Base-by-base conservation (phyloP, 1,139 yeast genomes). In the Pichia sp. region DNA sequence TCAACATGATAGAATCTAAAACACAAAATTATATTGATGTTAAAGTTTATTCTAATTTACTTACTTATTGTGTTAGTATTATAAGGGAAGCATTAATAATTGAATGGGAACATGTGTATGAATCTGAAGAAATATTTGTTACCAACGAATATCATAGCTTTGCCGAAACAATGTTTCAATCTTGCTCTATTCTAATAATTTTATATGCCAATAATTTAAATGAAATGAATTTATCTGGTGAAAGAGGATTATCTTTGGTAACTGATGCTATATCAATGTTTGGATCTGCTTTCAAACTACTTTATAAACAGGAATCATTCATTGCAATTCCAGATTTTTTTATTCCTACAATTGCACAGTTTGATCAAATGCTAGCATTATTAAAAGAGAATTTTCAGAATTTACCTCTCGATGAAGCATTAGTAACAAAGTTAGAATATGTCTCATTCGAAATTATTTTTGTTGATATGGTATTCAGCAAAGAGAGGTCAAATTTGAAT, bases 361-460 rank as follows among this genome's bases (percentile, higher is more conserved):
- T 32, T 25, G 26, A 23, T 11, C 20, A 26, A 5, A 23, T 46
- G 20, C 7, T 47, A 5, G 43, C 13, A 61, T 59, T 41, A 3
- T 20, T 50, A 9, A 12, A 15, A 9, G n/a, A 11, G 5, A 52
- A 52, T 39, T 44, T 57, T 6, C 30, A 34, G 4, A 15, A 9
- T 1, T 40, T 53, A 49, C 62, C 64, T 6, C 52, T 73, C 8
- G 76, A 73, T 42, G 85, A 80, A 45, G 68, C 66, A 2, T 55
- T 71, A 0, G 56, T 79, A 25, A 77, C 83, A 0, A 71, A 72
- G 46, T 58, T 80, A 27, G 85, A 80, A 52, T 80, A 76, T 54
- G 57, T 76, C 39, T 60, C 74, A 3, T 58, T 71, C 7, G 62
- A 62, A 44, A 56, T 71, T 3, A 62, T 80, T 0, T 78, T 54